Evolutionary conservation across 2,329 filamentous ascomycete species (phyloP).

Genomic region (Apiospora aurea): DNA sequence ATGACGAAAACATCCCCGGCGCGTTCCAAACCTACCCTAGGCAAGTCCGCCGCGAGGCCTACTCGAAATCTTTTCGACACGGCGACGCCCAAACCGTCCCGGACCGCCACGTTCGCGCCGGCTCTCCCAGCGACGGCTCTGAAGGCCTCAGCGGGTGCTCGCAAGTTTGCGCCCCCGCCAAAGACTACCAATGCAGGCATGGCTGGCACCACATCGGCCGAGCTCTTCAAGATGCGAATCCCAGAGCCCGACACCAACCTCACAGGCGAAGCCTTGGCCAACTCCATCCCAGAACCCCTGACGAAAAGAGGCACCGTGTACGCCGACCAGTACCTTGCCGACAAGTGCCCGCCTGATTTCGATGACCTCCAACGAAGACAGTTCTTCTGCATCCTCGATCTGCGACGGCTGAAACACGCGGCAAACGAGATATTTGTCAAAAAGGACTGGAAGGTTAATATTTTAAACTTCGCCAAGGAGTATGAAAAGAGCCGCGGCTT

Average conservation of each 20-base stretch:
- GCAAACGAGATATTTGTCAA: constrained; percentile 66
- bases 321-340: constrained; percentile 64
- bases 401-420: constrained; percentile 67
- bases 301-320: constrained; percentile 62
- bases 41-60: constrained; percentile 34
- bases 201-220: constrained; percentile 55
- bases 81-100: constrained; percentile 37
- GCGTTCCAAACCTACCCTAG: constrained; percentile 32
- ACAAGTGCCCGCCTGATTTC: constrained; percentile 63
- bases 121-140: constrained; percentile 37
- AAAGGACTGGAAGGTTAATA: constrained; percentile 69
- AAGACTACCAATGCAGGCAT: constrained; percentile 57
- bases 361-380: constrained; percentile 66
- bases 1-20: constrained; percentile 37
- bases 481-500: constrained; percentile 69
- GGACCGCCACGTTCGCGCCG: constrained; percentile 39
- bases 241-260: constrained; percentile 62
- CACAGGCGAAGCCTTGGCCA: constrained; percentile 61
- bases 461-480: constrained; percentile 68
- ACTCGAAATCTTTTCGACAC: constrained; percentile 42
- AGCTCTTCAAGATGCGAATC: constrained; percentile 66
- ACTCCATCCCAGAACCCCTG: constrained; percentile 60
- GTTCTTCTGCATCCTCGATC: constrained; percentile 69
- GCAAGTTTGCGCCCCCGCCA: constrained; percentile 39
- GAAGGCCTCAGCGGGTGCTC: constrained; percentile 34